Evolutionary conservation across 2,329 filamentous ascomycete genomes (phyloP), one percentile per base, ranked within the genome.

Genomic region (Dryadomyces sulphureus): DNA sequence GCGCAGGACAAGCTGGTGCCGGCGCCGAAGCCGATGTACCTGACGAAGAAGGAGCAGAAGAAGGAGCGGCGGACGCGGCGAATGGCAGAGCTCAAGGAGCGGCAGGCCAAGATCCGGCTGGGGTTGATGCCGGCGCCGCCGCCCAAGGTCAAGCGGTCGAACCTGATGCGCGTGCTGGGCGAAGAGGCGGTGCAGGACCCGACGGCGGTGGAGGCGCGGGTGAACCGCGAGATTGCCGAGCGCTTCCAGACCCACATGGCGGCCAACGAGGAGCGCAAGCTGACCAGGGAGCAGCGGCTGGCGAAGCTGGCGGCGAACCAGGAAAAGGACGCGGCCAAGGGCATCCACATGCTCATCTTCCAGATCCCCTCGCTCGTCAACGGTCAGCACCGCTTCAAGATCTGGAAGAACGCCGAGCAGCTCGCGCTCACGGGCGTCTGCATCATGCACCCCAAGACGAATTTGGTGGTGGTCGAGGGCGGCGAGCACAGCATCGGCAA

Each of bases 121-220:
- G 92, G 92, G 19, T 72, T 98, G 14, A 82, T 90, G 49, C 87
- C 89, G 3, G 86, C 90, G 19, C 88, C 89, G 24, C 84, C 89
- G 22, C 90, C 92, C 11, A 98, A 96, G 64, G 87, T 98, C 54
- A 96, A 95, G 66, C 93, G 93, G 63, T 85, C 83, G 48, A 98
- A 98, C 62, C 75, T 98, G 59, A 98, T 98, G 92, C 82, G 89
- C 48, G 92, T 98, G 25, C 72, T 95, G 47, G 92, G 92, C 51
- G 87, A 95, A 59, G 82, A 87, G 63, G 75, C 75, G 17, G 90
- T 98, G 54, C 93, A 94, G 59, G 92, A 98, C 63, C 92, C 92
- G 7, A 98, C 93, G 1, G 92, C 92, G 4, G 92, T 98, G 40
- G 92, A 98, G 65, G 87, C 88, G 43, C 80, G 87, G 21, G 92